These are phyloP conservation scores for Zizania latifolia DNA, from an alignment of 176 grass and related monocot genomes.

Conservation along the genomic window DNA sequence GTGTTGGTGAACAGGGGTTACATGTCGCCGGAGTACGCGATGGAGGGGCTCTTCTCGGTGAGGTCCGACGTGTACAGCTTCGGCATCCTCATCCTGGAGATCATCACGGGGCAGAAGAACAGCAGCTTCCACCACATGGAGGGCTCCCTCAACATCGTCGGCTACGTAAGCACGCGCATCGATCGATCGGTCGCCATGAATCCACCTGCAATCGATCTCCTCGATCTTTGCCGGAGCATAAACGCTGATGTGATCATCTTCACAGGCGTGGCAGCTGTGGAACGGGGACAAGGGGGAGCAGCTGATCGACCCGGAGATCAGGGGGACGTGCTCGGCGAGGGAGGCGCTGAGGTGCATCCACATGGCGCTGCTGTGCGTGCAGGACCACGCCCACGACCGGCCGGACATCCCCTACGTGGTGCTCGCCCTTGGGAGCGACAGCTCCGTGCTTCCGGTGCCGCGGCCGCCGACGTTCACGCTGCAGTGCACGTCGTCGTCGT, in stretches of 20 bases:
- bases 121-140: constrained; percentile 48
- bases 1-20: constrained; percentile 37
- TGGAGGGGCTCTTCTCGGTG: constrained; percentile 63
- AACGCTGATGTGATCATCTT: not conserved
- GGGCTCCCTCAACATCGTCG: constrained; percentile 40
- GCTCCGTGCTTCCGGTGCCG: constrained; percentile 41
- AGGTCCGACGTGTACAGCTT: constrained; percentile 75
- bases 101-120: constrained; percentile 49
- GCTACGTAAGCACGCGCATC: constrained; percentile 37
- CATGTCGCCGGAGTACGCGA: constrained; percentile 74
- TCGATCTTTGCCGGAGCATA: too few relatives aligned
- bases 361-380: constrained; percentile 73
- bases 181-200: too few relatives aligned
- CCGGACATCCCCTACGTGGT: constrained; percentile 58
- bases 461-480: constrained; percentile 56
- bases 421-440: constrained; percentile 44
- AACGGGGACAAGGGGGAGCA: constrained; percentile 33
- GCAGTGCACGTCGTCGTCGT: constrained; percentile 30
- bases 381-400: constrained; percentile 69
- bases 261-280: constrained; percentile 77
- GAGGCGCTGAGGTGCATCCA: constrained; percentile 50
- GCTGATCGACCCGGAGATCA: constrained; percentile 56
- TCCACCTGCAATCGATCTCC: too few relatives aligned
- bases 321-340: not conserved
- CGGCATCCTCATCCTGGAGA: constrained; percentile 57